Conservation (phyloP, 106 monocot genomes). For the Dendrobium huoshanense region DNA sequence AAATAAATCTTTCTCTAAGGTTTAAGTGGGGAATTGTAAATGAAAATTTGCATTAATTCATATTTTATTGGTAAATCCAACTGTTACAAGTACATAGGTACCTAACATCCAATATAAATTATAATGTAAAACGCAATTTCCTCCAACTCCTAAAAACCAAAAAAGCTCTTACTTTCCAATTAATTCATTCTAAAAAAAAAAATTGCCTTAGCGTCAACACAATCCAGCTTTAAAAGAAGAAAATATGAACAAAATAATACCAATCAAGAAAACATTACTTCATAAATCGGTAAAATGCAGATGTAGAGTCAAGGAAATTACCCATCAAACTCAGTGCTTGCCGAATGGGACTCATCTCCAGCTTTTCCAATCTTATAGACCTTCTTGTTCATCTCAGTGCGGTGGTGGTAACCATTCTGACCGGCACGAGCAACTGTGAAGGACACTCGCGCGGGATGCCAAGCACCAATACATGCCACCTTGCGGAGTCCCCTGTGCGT, state of each 20-base stretch:
- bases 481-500: conserved; percentile 60
- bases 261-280: background rate
- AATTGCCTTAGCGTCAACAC: background rate
- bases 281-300: background rate
- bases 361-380: conserved; percentile 51
- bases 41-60: background rate
- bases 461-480: conserved; percentile 70
- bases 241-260: background rate
- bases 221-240: background rate
- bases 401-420: conserved; percentile 75
- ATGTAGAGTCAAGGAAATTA: background rate
- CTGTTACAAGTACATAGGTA: background rate
- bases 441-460: conserved; percentile 71
- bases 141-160: background rate
- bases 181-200: background rate
- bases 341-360: conserved; percentile 46
- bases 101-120: background rate
- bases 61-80: background rate
- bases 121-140: background rate
- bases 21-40: background rate
- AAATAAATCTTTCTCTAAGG: background rate
- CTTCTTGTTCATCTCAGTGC: conserved; percentile 69
- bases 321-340: conserved; percentile 55
- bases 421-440: conserved; percentile 63
- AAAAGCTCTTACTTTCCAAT: background rate